Percentiles rank a stretch among this genome's conserved stretches.
Conservation (phyloP, 2,329 filamentous ascomycete genomes). For the Alternaria tenuissima region DNA sequence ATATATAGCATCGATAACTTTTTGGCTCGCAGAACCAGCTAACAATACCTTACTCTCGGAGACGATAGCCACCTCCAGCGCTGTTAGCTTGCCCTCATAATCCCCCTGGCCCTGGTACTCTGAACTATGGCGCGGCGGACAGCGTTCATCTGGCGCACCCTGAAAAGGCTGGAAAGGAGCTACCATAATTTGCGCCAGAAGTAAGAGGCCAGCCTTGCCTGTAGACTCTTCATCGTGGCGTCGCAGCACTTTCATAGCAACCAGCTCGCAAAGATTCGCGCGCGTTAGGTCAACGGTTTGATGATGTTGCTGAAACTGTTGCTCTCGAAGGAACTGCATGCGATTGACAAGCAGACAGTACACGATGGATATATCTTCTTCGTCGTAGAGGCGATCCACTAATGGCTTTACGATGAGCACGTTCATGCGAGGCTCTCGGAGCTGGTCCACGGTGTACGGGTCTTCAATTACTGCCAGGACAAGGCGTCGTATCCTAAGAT, state of each 20-base stretch:
- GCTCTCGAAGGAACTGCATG: slow-evolving; percentile 79
- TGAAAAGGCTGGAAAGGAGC: slow-evolving; percentile 88
- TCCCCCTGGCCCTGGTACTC: slow-evolving; percentile 57
- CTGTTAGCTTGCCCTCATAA: slow-evolving; percentile 71
- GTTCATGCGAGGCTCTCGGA: slow-evolving; percentile 83
- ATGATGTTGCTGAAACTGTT: slow-evolving; percentile 76
- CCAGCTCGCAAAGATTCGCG: slow-evolving; percentile 79
- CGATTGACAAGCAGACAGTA: slow-evolving; percentile 86
- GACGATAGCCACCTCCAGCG: slow-evolving; percentile 83
- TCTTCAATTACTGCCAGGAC: slow-evolving; percentile 64
- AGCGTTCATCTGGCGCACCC: slow-evolving; percentile 75
- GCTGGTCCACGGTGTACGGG: slow-evolving; percentile 75
- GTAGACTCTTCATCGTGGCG: slow-evolving; percentile 81
- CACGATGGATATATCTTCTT: slow-evolving; percentile 81
- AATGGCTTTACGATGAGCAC: slow-evolving; percentile 79
- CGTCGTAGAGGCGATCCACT: slow-evolving; percentile 83
- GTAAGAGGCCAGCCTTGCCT: slow-evolving; percentile 73
- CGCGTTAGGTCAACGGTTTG: slow-evolving; percentile 83
- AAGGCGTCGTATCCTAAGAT: slow-evolving; percentile 52
- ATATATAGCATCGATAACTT: slow-evolving; percentile 84
- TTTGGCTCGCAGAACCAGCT: slow-evolving; percentile 79
- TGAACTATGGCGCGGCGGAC: slow-evolving; percentile 62
- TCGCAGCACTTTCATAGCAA: slow-evolving; percentile 79
- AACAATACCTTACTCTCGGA: slow-evolving; percentile 83
- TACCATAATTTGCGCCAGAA: slow-evolving; percentile 80